Evolutionary conservation across 306 rosid species (phyloP).

Genomic region (Potentilla sterilis): DNA sequence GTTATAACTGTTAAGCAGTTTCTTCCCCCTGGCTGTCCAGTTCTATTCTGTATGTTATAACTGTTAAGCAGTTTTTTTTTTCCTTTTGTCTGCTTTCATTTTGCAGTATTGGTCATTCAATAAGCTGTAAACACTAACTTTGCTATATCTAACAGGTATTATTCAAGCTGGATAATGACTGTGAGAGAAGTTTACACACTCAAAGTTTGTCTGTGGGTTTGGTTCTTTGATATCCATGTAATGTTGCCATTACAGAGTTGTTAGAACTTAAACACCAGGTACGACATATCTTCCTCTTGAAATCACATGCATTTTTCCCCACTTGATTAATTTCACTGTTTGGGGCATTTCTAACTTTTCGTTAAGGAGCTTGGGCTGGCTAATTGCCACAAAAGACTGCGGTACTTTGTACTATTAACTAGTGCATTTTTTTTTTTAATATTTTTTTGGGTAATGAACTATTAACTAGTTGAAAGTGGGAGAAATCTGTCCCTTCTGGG

Average conservation of each 20-base stretch:
- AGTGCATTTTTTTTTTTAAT: too few relatives aligned
- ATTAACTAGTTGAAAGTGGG: not conserved
- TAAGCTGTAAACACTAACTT: not conserved
- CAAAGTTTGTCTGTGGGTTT: not conserved
- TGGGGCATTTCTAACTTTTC: not conserved
- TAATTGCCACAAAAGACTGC: not conserved
- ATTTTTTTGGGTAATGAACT: too few relatives aligned
- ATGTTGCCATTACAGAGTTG: slow-evolving; percentile 23
- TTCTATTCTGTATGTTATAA: not conserved
- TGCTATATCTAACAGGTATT: not conserved
- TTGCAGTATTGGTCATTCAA: not conserved
- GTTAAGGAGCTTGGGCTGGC: not conserved
- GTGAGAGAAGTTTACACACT: not conserved
- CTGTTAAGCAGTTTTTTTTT: not conserved
- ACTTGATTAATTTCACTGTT: not conserved
- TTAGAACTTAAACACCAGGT: slow-evolving; percentile 20
- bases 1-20: not conserved
- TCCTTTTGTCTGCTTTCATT: not conserved
- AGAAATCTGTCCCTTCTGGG: too few relatives aligned
- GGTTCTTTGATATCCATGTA: slow-evolving; percentile 13
- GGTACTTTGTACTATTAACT: not conserved
- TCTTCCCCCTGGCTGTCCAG: too few relatives aligned
- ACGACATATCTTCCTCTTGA: not conserved
- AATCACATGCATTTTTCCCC: not conserved
- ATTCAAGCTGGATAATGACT: not conserved